phyloP scores from a whole-genome alignment of 257 asterid species.

The Rubia yunnanensis region DNA sequence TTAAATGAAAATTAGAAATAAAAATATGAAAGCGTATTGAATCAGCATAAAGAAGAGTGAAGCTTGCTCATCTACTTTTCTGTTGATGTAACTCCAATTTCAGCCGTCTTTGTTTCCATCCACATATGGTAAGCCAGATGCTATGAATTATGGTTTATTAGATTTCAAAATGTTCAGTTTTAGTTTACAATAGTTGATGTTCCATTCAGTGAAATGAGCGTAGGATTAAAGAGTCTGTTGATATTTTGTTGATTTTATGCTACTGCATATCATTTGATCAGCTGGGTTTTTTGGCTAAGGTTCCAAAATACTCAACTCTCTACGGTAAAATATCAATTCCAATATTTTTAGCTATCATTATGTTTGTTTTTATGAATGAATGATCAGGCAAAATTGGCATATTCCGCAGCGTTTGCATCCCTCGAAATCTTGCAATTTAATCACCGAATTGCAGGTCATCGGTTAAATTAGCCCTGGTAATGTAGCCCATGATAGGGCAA shows the following conservation, averaged over 20 bases:
- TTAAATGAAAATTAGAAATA: no score
- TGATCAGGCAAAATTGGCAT: not conserved
- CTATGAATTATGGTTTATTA: not conserved
- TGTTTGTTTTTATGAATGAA: not conserved
- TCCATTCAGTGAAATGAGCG: not conserved
- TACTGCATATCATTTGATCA: not conserved
- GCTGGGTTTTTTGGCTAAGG: conserved; percentile 3
- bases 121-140: conserved; percentile 8
- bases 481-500: not conserved
- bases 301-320: not conserved
- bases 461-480: not conserved
- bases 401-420: not conserved
- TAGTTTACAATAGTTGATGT: not conserved
- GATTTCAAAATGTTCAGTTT: not conserved
- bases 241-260: not conserved
- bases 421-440: not conserved
- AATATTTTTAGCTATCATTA: not conserved
- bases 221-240: not conserved
- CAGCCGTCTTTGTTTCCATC: not conserved
- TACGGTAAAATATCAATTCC: not conserved
- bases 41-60: not conserved
- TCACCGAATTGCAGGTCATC: not conserved
- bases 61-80: not conserved
- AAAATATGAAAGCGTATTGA: no score
- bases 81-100: not conserved